These are phyloP conservation scores for Candida lessepsii DNA, from an alignment of 805 yeast genomes.

Conservation along the genomic window DNA sequence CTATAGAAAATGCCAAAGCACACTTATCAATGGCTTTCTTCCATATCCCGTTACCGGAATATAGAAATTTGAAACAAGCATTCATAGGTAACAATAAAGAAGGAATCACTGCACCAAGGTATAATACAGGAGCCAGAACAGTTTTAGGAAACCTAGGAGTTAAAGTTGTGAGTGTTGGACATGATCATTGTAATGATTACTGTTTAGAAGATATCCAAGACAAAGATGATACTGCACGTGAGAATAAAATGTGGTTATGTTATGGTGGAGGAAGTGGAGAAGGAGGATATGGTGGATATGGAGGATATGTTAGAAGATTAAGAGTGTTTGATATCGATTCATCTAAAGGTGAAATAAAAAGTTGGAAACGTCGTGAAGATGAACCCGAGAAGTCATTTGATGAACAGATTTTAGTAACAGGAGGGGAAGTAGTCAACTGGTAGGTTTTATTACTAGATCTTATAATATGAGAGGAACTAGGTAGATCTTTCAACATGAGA, in stretches of 20 bases:
- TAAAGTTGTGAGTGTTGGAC: conserved; percentile 78
- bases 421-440: conserved; percentile 40
- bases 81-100: conserved; percentile 69
- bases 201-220: conserved; percentile 57
- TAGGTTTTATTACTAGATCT: too few species aligned
- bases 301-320: conserved; percentile 78
- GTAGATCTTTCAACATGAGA: too few species aligned
- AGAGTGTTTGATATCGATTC: conserved; percentile 69
- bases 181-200: conserved; percentile 93
- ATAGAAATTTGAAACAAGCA: conserved; percentile 45
- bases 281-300: conserved; percentile 95
- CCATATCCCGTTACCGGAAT: conserved; percentile 93
- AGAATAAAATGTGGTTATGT: conserved; percentile 68
- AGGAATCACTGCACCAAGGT: conserved; percentile 72
- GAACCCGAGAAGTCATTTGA: conserved; percentile 48
- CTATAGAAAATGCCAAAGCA: conserved; percentile 29
- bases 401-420: conserved; percentile 47
- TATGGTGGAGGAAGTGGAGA: conserved; percentile 88
- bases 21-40: conserved; percentile 84
- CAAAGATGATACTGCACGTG: conserved; percentile 3
- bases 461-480: too few species aligned
- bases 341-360: conserved; percentile 42
- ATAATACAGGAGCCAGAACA: conserved; percentile 65
- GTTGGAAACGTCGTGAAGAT: conserved; percentile 72
- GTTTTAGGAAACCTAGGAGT: conserved; percentile 67